These are phyloP conservation scores for Diddensiella transvaalensis DNA, from an alignment of 805 yeast genomes.

Conservation along the genomic window DNA sequence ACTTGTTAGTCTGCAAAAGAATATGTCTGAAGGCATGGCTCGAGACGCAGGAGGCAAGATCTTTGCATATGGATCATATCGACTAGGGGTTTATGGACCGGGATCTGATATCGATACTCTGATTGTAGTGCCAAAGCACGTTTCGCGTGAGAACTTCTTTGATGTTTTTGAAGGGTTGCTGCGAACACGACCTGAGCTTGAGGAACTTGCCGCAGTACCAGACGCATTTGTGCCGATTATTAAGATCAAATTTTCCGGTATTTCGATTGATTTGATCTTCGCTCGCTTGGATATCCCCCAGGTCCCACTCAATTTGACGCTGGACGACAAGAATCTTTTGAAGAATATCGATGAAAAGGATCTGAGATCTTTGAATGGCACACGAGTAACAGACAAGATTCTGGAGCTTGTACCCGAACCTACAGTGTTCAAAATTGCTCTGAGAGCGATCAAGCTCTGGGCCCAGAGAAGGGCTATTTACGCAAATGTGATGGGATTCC, in stretches of 20 bases:
- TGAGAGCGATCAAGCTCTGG: conserved; percentile 93
- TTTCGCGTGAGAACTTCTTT: conserved; percentile 84
- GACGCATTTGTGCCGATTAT: conserved; percentile 98
- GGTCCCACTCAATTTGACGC: conserved; percentile 68
- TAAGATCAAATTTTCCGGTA: conserved; percentile 81
- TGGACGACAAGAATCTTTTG: conserved; percentile 80
- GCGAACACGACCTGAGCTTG: conserved; percentile 72
- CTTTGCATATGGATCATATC: conserved; percentile 92
- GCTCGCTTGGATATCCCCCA: conserved; percentile 81
- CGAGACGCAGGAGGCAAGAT: conserved; percentile 95
- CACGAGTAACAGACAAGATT: conserved; percentile 95
- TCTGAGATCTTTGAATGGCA: conserved; percentile 86
- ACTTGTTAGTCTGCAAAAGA: conserved; percentile 70
- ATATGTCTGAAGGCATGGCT: conserved; percentile 98
- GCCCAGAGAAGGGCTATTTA: conserved; percentile 93
- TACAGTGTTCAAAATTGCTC: conserved; percentile 85
- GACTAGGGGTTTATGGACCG: conserved; percentile 95
- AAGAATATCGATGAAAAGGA: conserved; percentile 90
- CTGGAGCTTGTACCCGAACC: conserved; percentile 87
- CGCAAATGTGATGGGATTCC: conserved; percentile 94
- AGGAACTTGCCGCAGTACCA: conserved; percentile 89
- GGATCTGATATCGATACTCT: conserved; percentile 97
- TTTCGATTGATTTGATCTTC: conserved; percentile 87
- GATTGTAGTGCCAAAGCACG: conserved; percentile 96
- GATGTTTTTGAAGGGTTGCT: conserved; percentile 69